Percentiles rank a stretch among this genome's conserved stretches.
These are phyloP conservation scores for Vaccinium vitisidaea DNA, from an alignment of 148 eudicot species.

Conservation along the genomic window DNA sequence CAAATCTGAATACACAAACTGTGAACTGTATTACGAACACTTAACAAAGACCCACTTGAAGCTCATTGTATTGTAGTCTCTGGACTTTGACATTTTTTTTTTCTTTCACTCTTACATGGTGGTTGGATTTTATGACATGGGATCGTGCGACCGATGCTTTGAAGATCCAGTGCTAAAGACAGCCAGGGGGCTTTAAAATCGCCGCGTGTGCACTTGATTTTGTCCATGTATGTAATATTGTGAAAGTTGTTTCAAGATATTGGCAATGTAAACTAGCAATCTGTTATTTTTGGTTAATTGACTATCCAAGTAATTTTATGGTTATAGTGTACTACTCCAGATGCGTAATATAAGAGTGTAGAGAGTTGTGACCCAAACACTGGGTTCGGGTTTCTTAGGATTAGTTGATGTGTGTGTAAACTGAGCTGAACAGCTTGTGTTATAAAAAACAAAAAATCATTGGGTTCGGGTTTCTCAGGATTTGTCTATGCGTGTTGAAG, in stretches of 20 bases:
- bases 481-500: too few species aligned
- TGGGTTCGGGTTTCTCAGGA: neutral
- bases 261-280: neutral
- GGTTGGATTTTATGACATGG: neutral
- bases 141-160: neutral
- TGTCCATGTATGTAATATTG: slow-evolving; percentile 11
- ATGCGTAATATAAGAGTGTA: neutral
- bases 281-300: neutral
- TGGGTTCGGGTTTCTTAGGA: neutral
- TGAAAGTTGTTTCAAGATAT: neutral
- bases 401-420: neutral
- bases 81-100: neutral
- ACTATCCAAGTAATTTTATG: neutral
- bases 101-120: neutral
- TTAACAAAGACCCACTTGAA: neutral
- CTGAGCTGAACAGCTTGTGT: neutral
- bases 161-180: slow-evolving; percentile 13
- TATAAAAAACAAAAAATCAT: neutral
- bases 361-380: neutral
- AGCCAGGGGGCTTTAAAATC: neutral
- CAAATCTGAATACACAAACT: slow-evolving; percentile 2
- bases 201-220: neutral
- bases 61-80: neutral
- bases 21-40: neutral
- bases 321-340: neutral